Percentiles rank a stretch among this genome's conserved stretches.
Conservation (phyloP, 306 rosid genomes). For the Cicer arietinum region DNA sequence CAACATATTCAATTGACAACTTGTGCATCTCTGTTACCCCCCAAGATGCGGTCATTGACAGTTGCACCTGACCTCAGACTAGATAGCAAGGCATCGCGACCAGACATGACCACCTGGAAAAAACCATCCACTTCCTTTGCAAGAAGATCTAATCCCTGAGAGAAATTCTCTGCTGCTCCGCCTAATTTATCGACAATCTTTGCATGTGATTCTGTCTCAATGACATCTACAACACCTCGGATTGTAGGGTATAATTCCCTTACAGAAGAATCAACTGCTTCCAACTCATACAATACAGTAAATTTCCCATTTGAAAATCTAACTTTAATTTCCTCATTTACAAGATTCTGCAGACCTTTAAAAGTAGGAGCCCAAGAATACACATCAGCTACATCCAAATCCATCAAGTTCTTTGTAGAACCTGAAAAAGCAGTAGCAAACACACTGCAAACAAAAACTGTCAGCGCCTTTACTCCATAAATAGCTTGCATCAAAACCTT, state of each 20-base stretch:
- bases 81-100: constrained; percentile 82
- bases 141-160: constrained; percentile 79
- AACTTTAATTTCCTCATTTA: constrained; percentile 66
- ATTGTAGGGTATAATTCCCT: constrained; percentile 69
- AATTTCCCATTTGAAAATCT: constrained; percentile 54
- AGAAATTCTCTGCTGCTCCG: constrained; percentile 57
- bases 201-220: constrained; percentile 45
- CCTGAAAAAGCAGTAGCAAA: constrained; percentile 74
- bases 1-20: constrained; percentile 48
- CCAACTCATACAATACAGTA: constrained; percentile 66
- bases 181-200: constrained; percentile 55
- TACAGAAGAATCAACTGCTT: constrained; percentile 66
- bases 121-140: constrained; percentile 82
- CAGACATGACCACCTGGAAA: constrained; percentile 70
- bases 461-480: constrained; percentile 83
- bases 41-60: constrained; percentile 34
- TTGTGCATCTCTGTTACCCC: constrained; percentile 46
- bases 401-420: constrained; percentile 57
- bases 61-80: constrained; percentile 65
- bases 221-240: constrained; percentile 52
- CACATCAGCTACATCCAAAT: constrained; percentile 57
- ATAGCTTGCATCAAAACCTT: constrained; percentile 86
- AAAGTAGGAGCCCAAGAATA: constrained; percentile 77
- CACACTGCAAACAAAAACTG: constrained; percentile 72
- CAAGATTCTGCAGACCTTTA: constrained; percentile 62